These are phyloP conservation scores for Globisporangium irregulare DNA, from an alignment of 352 stramenopile genomes.

Conservation along the genomic window DNA sequence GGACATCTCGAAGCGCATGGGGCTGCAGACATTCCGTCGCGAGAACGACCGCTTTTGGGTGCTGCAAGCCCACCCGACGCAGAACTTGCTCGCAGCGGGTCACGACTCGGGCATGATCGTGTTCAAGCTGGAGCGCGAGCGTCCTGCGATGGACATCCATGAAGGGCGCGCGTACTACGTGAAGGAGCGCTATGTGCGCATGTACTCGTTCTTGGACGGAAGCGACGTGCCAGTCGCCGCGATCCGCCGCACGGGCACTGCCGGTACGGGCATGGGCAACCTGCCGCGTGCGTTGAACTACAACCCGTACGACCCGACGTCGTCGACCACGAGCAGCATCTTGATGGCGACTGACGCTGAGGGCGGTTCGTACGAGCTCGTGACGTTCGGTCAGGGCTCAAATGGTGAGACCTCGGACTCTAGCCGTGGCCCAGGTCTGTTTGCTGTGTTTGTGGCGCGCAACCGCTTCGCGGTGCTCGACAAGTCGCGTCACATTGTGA, in stretches of 20 bases:
- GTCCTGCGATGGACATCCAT: constrained; percentile 91
- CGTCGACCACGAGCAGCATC: constrained; percentile 86
- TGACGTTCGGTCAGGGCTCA: constrained; percentile 89
- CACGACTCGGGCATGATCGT: constrained; percentile 99
- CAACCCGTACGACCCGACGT: constrained; percentile 95
- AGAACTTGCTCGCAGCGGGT: constrained; percentile 98
- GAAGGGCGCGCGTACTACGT: constrained; percentile 94
- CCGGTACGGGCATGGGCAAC: constrained; percentile 88
- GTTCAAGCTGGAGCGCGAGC: constrained; percentile 98
- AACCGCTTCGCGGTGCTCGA: constrained; percentile 99
- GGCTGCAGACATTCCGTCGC: constrained; percentile 97
- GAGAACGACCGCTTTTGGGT: constrained; percentile 99
- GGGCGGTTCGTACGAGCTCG: constrained; percentile 97
- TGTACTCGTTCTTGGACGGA: constrained; percentile 92
- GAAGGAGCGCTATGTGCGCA: constrained; percentile 97
- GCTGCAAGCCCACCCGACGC: constrained; percentile 91
- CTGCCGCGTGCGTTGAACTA: constrained; percentile 93
- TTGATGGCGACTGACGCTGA: constrained; percentile 95
- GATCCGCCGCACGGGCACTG: constrained; percentile 63
- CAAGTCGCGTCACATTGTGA: constrained; percentile 95
- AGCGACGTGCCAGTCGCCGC: constrained; percentile 74
- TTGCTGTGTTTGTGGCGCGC: constrained; percentile 96
- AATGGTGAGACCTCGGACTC: constrained; percentile 89
- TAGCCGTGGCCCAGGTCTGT: constrained; percentile 92
- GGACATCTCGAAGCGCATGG: constrained; percentile 98